A percentile compares a stretch with the other conserved stretches of the same genome.
These are phyloP conservation scores for Micromonas commoda DNA, from an alignment of 139 green algal species.

Conservation along the genomic window DNA sequence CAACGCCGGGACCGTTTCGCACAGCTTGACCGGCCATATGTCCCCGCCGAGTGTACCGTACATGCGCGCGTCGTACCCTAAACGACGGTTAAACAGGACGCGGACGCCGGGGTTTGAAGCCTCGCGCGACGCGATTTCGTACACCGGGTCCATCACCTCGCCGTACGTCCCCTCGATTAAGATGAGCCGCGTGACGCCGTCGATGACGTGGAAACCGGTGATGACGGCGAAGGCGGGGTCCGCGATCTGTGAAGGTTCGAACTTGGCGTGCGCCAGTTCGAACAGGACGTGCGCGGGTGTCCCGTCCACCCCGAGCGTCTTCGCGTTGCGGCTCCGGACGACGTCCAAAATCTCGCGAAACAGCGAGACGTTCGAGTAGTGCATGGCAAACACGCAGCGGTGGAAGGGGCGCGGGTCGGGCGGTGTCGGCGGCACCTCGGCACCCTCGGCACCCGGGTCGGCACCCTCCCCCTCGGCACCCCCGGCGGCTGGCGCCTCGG, in stretches of 20 bases:
- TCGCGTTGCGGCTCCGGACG: background rate
- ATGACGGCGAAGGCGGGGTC: background rate
- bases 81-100: background rate
- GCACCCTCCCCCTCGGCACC: too few species aligned
- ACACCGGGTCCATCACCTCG: background rate
- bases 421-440: too few species aligned
- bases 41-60: background rate
- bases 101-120: background rate
- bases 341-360: background rate
- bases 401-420: too few species aligned
- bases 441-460: too few species aligned
- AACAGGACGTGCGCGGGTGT: background rate
- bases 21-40: background rate
- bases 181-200: background rate
- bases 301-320: background rate
- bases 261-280: background rate
- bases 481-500: too few species aligned
- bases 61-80: background rate
- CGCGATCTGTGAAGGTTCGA: background rate
- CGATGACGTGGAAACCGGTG: background rate
- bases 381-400: background rate
- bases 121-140: background rate
- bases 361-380: background rate
- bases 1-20: background rate
- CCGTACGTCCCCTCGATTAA: background rate